Evolutionary conservation across 2,329 filamentous ascomycete species (phyloP), one percentile per base, ranked within the genome.

Genomic region (Cladosporium sp.): DNA sequence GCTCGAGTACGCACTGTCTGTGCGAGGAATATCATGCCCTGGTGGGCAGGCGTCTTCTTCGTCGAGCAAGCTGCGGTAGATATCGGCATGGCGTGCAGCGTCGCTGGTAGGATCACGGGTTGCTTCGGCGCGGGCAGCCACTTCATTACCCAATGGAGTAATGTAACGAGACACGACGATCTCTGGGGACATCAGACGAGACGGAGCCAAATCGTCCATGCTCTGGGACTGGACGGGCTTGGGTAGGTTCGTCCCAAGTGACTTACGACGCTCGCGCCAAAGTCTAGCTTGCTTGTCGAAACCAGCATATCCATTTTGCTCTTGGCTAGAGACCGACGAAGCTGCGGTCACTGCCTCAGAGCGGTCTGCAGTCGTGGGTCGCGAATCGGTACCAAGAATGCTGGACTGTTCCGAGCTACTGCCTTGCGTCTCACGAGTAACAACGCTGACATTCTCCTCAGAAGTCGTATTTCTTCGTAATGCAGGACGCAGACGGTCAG

Each of bases 161-260:
- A 71, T 66, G 58, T 72, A 70, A 4, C 70, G 65, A 15, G 70
- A 71, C 8, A 73, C 66, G 1, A 72, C 64, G n/a, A 73, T 71
- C 9, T 65, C 60, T 9, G 71, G 70, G 5, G 68, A 66, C 17
- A 25, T 40, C 3, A 55, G 15, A 5, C 36, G 43, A 15, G 20
- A 51, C 7, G 30, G 34, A 4, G 45, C 34, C 19, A 30, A 22
- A 15, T 42, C 50, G 12, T 50, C 49, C n/a, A 37, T n/a, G 19
- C 19, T 55, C 7, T 39, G 42, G 15, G 15, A 34, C 4, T 40
- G 34, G 14, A 40, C 20, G 5, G 30, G 15, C 19, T 39, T 56
- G 15, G 54, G 54, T 5, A 49, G 54, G 30, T 56, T 49, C 4
- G 54, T 56, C 19, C 54, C 56, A 28, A 70, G 40, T 2, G 67